Evolutionary conservation across 1,139 yeast species (phyloP), one percentile per base, ranked within the genome.

Genomic region (Debaryomyces fabryi): DNA sequence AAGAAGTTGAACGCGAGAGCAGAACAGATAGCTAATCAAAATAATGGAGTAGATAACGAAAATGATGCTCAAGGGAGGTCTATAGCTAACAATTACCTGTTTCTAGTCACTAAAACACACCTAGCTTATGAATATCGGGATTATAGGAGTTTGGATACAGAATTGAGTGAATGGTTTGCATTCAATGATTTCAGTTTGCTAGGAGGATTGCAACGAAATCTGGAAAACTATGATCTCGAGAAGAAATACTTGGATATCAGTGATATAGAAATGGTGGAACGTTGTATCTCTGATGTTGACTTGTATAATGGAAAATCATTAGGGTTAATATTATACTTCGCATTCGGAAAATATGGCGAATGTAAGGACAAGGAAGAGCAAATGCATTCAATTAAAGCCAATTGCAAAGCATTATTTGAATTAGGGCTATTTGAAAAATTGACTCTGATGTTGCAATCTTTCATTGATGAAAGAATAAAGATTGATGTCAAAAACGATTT

Each of bases 131-230:
- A 69, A 1, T 70, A 76, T 50, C 47, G 59, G 10, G 86, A 82
- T 49, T 58, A 61, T 23, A 71, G 69, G 5, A 57, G 62, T 0
- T 65, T 85, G 24, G 62, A 62, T 10, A 64, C 67, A 4, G 90
- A 85, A 54, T 52, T 86, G 18, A 71, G 75, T 37, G 86, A 84
- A 44, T 86, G 95, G 95, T 86, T 86, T 57, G 71, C 80, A 5
- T 59, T 60, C 38, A 65, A 72, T 41, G 93, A 86, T 59, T 71
- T 80, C 41, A 56, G 58, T 29, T 52, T 58, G 3, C 50, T 74
- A 16, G 66, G 65, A 7, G 68, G 66, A 4, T 53, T 68, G 36
- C 53, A 52, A 8, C 44, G 48, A 6, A 47, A 65, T 15, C 52
- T 52, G 21, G 47, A 47, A 5, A 44, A 46, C 23, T 64, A 51